These are phyloP conservation scores for Acanthamoeba lenticulata DNA, from an alignment of 208 protist genomes.

Conservation along the genomic window DNA sequence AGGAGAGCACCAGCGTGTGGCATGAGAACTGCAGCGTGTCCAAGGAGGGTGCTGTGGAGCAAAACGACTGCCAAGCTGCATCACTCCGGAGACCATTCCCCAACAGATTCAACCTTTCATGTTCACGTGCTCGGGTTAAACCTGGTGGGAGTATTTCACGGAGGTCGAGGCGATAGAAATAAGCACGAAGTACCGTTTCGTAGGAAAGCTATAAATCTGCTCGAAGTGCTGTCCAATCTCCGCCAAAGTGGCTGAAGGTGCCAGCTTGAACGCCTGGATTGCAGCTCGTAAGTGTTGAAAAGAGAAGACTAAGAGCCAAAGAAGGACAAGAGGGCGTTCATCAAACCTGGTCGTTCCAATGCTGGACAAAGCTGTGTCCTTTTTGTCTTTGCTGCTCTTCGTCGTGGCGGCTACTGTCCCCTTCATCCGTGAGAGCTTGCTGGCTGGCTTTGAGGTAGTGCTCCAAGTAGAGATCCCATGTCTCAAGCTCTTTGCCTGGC, in stretches of 20 bases:
- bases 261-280: background rate
- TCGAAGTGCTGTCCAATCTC: background rate
- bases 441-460: background rate
- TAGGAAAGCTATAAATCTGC: background rate
- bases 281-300: too few species aligned
- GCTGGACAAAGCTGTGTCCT: background rate
- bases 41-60: background rate
- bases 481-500: background rate
- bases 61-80: background rate
- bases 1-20: constrained; percentile 1
- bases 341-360: constrained; percentile 10
- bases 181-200: background rate
- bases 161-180: too few species aligned
- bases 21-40: background rate
- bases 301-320: too few species aligned
- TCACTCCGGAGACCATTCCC: background rate
- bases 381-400: background rate
- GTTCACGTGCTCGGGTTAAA: too few species aligned
- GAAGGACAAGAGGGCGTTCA: background rate
- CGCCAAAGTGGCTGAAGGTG: background rate
- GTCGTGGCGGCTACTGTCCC: too few species aligned
- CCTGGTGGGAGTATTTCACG: background rate
- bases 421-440: background rate
- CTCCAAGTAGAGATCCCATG: background rate
- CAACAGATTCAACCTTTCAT: background rate